phyloP scores from a whole-genome alignment of 164 flowering plant genomes.

The Sextonia rubra region DNA sequence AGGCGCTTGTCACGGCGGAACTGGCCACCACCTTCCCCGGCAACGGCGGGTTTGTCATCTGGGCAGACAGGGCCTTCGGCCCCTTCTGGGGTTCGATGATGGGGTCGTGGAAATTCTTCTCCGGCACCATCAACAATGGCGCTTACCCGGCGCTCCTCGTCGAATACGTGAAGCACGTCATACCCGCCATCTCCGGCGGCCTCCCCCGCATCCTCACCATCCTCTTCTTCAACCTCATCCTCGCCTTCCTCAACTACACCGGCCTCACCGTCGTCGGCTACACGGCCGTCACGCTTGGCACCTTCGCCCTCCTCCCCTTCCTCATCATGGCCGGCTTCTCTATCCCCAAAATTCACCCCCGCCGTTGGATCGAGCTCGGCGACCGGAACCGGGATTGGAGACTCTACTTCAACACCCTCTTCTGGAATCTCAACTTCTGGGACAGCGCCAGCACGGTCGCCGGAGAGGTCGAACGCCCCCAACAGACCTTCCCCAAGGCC shows the following conservation, averaged over 20 bases:
- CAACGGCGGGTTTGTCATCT: conserved; percentile 79
- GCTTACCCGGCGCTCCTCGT: conserved; percentile 72
- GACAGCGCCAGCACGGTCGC: conserved; percentile 81
- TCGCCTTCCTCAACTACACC: conserved; percentile 61
- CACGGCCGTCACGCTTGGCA: conserved; percentile 48
- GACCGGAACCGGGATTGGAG: conserved; percentile 64
- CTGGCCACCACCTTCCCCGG: conserved; percentile 81
- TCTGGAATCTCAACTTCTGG: conserved; percentile 94
- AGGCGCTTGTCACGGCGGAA: conserved; percentile 86
- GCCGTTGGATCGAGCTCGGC: conserved; percentile 53
- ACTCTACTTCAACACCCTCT: conserved; percentile 68
- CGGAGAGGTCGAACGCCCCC: conserved; percentile 64
- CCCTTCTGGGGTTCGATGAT: conserved; percentile 77
- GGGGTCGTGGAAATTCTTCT: conserved; percentile 74
- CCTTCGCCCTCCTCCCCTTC: conserved; percentile 61
- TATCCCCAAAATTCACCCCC: conserved; percentile 52
- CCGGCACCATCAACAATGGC: conserved; percentile 76
- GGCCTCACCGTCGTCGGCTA: conserved; percentile 75
- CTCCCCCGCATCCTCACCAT: conserved; percentile 39
- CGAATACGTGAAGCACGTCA: conserved; percentile 47
- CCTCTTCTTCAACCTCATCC: conserved; percentile 33
- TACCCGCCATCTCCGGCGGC: conserved; percentile 47
- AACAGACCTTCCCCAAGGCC: conserved; percentile 48
- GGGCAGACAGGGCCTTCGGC: conserved; percentile 77
- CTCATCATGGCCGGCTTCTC: conserved; percentile 57